Base-by-base conservation (phyloP, 2,329 filamentous ascomycete genomes). In the Penicillium corylophilum region DNA sequence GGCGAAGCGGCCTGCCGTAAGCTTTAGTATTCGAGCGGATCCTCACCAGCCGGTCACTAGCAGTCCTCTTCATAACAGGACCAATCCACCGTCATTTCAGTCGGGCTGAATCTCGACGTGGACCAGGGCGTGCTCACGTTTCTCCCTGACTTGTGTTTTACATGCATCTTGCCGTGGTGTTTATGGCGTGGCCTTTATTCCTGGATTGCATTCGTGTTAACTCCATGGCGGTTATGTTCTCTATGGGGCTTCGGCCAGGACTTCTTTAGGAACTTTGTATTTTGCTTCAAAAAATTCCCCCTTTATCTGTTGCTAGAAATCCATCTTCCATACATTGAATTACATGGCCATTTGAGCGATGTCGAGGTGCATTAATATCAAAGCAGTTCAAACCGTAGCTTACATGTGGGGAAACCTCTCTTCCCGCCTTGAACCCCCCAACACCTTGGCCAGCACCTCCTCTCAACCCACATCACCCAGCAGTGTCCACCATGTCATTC, bases 401-500 rank as follows among this genome's bases (percentile, higher is more conserved):
- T 20, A 20, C 16, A 41, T 41, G 39, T 41, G 39, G 39, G 39
- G 38, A 16, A 13, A 38, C 3, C 22, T 40, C 38, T 24, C 45
- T 42, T 26, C 22, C 46, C 46, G 35, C 20, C 45, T 26, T 45
- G 6, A 40, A 44, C 5, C 35, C 41, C 36, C 31, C 41, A 12
- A 39, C 18, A 8, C 16, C 41, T 22, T 31, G 26, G 23, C 15
- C 44, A 26, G 44, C 20, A 23, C 23, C 20, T n/a, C 41, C 44
- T 29, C 16, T 29, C 40, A 33, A 33, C 35, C 10, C 26, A 23
- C 35, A 15, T 28, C 46, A 46, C 38, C 31, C 45, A 26, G 18
- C 56, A 29, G 46, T 41, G 16, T 24, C 41, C 38, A 68, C 61
- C 47, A 90, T 90, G 88, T 89, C 88, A 47, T 88, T 90, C 76